phyloP scores from a whole-genome alignment of 2,329 filamentous ascomycete genomes.

The Stromatinia cepivora region DNA sequence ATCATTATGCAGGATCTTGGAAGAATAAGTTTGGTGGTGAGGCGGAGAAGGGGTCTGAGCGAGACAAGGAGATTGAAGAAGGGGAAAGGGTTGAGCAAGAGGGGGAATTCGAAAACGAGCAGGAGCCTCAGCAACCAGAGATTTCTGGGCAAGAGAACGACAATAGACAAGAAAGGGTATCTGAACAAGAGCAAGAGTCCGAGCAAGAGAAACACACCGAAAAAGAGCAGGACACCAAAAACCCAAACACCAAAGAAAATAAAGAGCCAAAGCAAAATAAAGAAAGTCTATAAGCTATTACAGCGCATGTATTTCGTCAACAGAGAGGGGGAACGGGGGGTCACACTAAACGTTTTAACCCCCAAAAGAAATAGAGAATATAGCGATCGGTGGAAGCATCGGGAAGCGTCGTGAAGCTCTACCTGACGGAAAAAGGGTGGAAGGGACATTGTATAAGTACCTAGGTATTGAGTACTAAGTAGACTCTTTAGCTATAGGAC shows the following conservation, averaged over 20 bases:
- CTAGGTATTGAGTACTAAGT: too few species aligned
- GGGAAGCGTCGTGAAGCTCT: too few species aligned
- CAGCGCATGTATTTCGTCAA: accelerated
- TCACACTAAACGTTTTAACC: too few species aligned
- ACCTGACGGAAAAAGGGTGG: too few species aligned
- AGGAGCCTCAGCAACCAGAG: background rate
- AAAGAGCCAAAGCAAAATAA: background rate
- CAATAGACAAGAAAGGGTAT: background rate
- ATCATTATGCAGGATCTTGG: constrained; percentile 17
- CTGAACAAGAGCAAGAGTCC: background rate
- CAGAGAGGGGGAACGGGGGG: too few species aligned
- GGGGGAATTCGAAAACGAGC: background rate
- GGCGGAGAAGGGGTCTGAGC: constrained; percentile 1
- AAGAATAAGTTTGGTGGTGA: constrained; percentile 15
- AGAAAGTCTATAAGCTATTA: background rate
- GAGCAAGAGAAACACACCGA: too few species aligned
- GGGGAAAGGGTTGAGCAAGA: background rate
- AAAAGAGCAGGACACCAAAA: background rate
- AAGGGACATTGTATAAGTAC: too few species aligned
- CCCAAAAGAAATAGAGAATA: too few species aligned
- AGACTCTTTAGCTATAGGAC: too few species aligned
- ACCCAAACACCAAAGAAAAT: background rate
- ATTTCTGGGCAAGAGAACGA: background rate
- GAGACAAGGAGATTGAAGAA: constrained; percentile 4
- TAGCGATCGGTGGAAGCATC: too few species aligned